phyloP scores from a whole-genome alignment of 768 basidiomycete genomes.

The Sarcomyxa edulis region DNA sequence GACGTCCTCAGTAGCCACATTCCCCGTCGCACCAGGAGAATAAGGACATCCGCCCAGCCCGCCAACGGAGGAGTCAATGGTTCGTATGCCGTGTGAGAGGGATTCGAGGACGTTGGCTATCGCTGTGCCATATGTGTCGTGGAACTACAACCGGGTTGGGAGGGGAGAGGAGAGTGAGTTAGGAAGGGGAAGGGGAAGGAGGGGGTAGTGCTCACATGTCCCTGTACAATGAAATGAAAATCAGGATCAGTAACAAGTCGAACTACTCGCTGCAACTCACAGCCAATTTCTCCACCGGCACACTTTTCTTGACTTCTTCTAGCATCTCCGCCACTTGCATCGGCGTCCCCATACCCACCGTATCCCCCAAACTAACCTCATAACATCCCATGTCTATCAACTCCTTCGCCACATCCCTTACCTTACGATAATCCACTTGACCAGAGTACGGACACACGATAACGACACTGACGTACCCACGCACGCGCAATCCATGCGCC shows the following conservation, averaged over 20 bases:
- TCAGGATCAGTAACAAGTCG: background rate
- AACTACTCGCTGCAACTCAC: too few relatives aligned
- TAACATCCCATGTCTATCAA: constrained; percentile 91
- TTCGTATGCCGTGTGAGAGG: constrained; percentile 68
- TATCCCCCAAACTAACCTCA: constrained; percentile 89
- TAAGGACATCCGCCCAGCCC: constrained; percentile 96
- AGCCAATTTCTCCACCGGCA: constrained; percentile 67
- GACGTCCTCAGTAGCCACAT: constrained; percentile 91
- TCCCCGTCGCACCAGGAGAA: constrained; percentile 93
- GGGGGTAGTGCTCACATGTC: constrained; percentile 40
- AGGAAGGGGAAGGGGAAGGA: background rate
- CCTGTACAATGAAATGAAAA: constrained; percentile 24
- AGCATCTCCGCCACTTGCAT: constrained; percentile 61
- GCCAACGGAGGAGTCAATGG: constrained; percentile 80
- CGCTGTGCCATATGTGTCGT: constrained; percentile 86
- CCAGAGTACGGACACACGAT: constrained; percentile 89
- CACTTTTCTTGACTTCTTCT: constrained; percentile 56
- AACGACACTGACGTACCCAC: constrained; percentile 84
- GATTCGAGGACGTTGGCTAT: constrained; percentile 73
- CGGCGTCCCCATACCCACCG: constrained; percentile 83
- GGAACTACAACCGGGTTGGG: constrained; percentile 48
- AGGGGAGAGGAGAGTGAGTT: background rate
- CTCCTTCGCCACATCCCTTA: constrained; percentile 65
- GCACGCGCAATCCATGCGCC: constrained; percentile 60
- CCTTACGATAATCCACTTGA: constrained; percentile 53